Percentiles rank a stretch among this genome's conserved stretches.
phyloP scores from a whole-genome alignment of 1,284 basidiomycete species.

The Naganishia cerealis region DNA sequence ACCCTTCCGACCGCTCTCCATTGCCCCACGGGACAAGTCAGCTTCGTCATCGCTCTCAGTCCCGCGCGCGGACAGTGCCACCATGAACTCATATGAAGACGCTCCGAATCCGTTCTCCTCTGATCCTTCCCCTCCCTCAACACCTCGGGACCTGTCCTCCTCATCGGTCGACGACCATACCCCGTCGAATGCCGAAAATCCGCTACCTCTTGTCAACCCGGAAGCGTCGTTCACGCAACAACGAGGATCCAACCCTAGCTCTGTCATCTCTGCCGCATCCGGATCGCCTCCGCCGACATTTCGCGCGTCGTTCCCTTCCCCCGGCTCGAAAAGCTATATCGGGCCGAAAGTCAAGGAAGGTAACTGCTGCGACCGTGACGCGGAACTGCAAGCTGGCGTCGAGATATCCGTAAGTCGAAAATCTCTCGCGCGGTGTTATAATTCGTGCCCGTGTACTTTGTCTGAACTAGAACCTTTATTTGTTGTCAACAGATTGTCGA shows the following conservation, averaged over 20 bases:
- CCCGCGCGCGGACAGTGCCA: not conserved
- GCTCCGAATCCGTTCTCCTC: slow-evolving; percentile 32
- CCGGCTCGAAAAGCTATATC: slow-evolving; percentile 44
- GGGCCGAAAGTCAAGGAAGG: slow-evolving; percentile 50
- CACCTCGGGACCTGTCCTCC: slow-evolving; percentile 3
- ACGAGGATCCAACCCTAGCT: slow-evolving; percentile 22
- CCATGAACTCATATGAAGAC: slow-evolving; percentile 33
- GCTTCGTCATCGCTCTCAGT: not conserved
- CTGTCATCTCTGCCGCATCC: slow-evolving; percentile 44
- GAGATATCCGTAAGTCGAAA: slow-evolving; percentile 41
- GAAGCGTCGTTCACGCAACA: not conserved
- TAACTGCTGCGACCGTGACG: slow-evolving; percentile 52
- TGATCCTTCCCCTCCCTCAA: slow-evolving; percentile 27
- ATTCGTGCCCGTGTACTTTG: not conserved
- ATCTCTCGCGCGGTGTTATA: not conserved
- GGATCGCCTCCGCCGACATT: slow-evolving; percentile 50
- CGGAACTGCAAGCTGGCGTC: slow-evolving; percentile 47
- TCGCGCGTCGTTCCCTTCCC: slow-evolving; percentile 51
- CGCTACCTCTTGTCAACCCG: slow-evolving; percentile 1
- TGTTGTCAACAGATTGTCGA: slow-evolving; percentile 71
- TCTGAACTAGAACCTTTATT: not conserved
- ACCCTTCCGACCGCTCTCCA: too few species aligned
- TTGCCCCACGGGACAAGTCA: too few species aligned
- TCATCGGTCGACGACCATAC: slow-evolving; percentile 1
- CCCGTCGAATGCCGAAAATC: not conserved